Conservation (phyloP, 768 basidiomycete species). For the Collybia nuda region DNA sequence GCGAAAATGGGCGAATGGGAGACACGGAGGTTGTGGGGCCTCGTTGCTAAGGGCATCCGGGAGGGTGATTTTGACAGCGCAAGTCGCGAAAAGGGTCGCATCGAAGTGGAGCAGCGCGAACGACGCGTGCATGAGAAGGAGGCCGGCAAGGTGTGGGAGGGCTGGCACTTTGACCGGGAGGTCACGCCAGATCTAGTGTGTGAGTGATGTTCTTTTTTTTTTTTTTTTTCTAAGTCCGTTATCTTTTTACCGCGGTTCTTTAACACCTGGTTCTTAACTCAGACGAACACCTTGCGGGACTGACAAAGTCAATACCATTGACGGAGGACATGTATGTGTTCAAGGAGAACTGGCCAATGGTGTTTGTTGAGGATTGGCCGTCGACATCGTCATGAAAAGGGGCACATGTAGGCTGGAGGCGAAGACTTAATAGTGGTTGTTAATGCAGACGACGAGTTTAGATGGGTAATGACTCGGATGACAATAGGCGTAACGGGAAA, state of each 20-base stretch:
- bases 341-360: slow-evolving; percentile 54
- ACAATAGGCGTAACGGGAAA: too few relatives aligned
- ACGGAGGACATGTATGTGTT: slow-evolving; percentile 80
- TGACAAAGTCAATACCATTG: slow-evolving; percentile 62
- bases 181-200: slow-evolving; percentile 68
- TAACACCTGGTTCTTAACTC: neutral
- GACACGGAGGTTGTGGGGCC: slow-evolving; percentile 80
- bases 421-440: too few relatives aligned
- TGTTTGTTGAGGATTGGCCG: neutral
- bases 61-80: slow-evolving; percentile 93
- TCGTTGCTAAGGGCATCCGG: slow-evolving; percentile 88
- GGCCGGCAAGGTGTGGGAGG: too few relatives aligned
- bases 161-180: slow-evolving; percentile 71
- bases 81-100: slow-evolving; percentile 81
- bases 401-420: too few relatives aligned
- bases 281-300: slow-evolving; percentile 68
- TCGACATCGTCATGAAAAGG: too few relatives aligned
- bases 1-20: slow-evolving; percentile 79
- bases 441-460: too few relatives aligned
- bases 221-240: neutral
- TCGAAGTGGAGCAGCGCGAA: slow-evolving; percentile 82
- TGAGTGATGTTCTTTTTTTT: slow-evolving; percentile 32
- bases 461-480: too few relatives aligned
- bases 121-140: slow-evolving; percentile 56
- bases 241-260: slow-evolving; percentile 1